phyloP scores from a whole-genome alignment of 768 basidiomycete species.

The Sporobolomyces pararoseus region DNA sequence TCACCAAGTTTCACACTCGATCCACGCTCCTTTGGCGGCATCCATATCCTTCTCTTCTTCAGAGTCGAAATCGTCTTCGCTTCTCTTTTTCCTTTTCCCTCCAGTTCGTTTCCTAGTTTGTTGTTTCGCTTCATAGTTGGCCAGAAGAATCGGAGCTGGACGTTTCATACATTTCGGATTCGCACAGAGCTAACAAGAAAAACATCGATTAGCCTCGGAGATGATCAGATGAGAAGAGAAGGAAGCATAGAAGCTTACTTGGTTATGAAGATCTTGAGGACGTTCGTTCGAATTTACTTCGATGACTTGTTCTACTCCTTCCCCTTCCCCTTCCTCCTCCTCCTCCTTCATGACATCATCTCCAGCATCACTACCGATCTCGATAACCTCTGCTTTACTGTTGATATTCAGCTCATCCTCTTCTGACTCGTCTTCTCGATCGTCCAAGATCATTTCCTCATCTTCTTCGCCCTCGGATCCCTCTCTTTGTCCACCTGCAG shows the following conservation, averaged over 20 bases:
- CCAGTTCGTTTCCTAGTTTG: background rate
- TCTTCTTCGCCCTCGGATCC: constrained; percentile 3
- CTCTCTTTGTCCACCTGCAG: background rate
- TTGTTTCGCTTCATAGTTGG: too few relatives aligned
- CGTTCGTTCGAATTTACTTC: too few relatives aligned
- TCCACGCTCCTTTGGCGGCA: constrained; percentile 29
- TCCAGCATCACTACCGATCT: background rate
- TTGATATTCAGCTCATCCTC: constrained; percentile 1
- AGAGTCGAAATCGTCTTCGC: constrained; percentile 22
- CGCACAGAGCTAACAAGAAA: too few relatives aligned
- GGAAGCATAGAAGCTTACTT: too few relatives aligned
- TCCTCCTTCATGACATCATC: background rate
- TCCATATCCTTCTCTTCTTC: constrained; percentile 17
- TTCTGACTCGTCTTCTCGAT: background rate
- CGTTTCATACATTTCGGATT: too few relatives aligned
- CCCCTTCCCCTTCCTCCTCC: background rate
- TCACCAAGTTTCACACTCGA: constrained; percentile 41
- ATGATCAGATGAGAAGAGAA: too few relatives aligned
- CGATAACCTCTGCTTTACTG: background rate
- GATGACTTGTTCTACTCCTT: background rate
- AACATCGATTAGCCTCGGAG: too few relatives aligned
- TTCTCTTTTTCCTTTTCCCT: constrained; percentile 13
- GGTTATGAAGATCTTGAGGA: too few relatives aligned
- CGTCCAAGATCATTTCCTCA: constrained; percentile 14
- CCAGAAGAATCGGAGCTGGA: too few relatives aligned